Base-by-base conservation (phyloP, 805 yeast genomes). In the Torulaspora franciscae region DNA sequence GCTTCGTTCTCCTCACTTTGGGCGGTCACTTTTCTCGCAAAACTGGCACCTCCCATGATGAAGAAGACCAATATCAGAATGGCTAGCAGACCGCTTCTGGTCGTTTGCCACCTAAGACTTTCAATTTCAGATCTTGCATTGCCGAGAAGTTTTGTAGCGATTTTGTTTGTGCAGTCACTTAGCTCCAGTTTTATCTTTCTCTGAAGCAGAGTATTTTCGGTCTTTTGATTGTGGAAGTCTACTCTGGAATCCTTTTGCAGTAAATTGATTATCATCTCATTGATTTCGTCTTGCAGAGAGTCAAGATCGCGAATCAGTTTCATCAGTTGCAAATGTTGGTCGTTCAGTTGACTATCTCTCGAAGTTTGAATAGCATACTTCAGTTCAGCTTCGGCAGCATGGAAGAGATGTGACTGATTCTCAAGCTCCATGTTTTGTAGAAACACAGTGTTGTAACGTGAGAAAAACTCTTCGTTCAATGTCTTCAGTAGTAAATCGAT, bases 341-440 rank as follows among this genome's bases (percentile, higher is more conserved):
- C 83, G 52, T 80, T 81, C 43, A 84, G 70, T 49, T 86, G 85
- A 9, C 72, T 69, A 50, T 83, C 89, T 52, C 97, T 70, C 25
- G 83, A 76, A 32, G 81, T 74, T 32, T 83, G 80, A 19, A 89
- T 77, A 55, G 89, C 96, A 36, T 84, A 86, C 39, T 83, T 67
- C 29, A 91, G 66, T 62, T 91, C 98, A 43, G 90, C 83, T 49
- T 87, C 87, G 0, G 96, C 96, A 26, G 96, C 95, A 60, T 89
- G 91, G 62, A 88, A 90, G 10, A 93, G 67, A 59, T 91, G 93
- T 17, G 79, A 76, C 56, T 91, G 96, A 57, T 90, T 91, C 51
- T 90, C 96, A 11, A 88, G 67, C 54, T 88, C 96, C 49, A 80
- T 79, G 23, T 66, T 66, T 17, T 61, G 56, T 32, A 65, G 43